Evolutionary conservation across 2,329 filamentous ascomycete species (phyloP).

Genomic region (Arthrobotrys megalospora): DNA sequence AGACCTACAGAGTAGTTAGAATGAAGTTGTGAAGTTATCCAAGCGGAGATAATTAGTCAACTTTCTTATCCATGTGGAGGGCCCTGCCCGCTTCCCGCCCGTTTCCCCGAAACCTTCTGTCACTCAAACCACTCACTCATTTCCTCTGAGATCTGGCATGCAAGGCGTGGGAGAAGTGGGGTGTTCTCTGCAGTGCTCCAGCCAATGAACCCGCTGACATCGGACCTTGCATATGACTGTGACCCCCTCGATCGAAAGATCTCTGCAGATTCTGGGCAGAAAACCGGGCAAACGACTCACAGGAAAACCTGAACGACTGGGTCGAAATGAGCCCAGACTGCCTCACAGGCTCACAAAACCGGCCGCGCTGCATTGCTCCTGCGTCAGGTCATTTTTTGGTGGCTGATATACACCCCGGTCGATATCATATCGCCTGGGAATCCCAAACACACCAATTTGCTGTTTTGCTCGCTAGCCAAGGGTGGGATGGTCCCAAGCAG

Average conservation of each 20-base stretch:
- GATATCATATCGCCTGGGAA: conserved; percentile 54
- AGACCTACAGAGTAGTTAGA: too few relatives aligned
- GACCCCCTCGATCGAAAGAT: conserved; percentile 38
- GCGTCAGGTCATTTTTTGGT: conserved; percentile 25
- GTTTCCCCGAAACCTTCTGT: conserved; percentile 51
- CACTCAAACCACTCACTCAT: conserved; percentile 31
- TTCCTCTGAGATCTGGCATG: conserved; percentile 35
- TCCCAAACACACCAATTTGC: conserved; percentile 59
- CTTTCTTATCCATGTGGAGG: conserved; percentile 3
- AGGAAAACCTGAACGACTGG: conserved; percentile 38
- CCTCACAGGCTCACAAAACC: conserved; percentile 30
- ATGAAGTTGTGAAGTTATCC: neutral
- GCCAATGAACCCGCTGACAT: conserved; percentile 41
- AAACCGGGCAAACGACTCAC: conserved; percentile 18
- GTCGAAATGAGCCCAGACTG: conserved; percentile 42
- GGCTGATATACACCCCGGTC: conserved; percentile 51
- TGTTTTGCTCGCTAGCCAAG: conserved; percentile 49
- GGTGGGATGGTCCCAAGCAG: conserved; percentile 39
- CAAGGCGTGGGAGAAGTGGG: conserved; percentile 33
- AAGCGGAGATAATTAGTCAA: neutral
- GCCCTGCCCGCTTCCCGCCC: conserved; percentile 37
- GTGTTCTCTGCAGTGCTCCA: conserved; percentile 16
- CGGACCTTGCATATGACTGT: conserved; percentile 33
- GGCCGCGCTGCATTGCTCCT: conserved; percentile 36
- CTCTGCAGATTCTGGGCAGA: conserved; percentile 14